Evolutionary conservation across 2,329 filamentous ascomycete species (phyloP), one percentile per base, ranked within the genome.

Genomic region (Beauveria bassiana): DNA sequence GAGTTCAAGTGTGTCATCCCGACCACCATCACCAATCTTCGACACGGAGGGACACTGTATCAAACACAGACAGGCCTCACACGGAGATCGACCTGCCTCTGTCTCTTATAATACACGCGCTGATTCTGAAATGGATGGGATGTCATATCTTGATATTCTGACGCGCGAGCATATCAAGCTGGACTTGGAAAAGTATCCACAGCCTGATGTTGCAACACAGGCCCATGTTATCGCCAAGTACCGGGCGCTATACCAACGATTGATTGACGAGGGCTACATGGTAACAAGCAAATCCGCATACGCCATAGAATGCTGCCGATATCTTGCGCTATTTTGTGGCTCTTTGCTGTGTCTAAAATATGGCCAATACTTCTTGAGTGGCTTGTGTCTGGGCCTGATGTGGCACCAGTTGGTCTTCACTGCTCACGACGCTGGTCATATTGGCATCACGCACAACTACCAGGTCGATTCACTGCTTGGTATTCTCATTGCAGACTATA

Each of bases 371-470:
- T 79, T 76, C 53, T 77, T 83, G 2, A 90, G 90, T 61, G 92
- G 85, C 1, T 72, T 90, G 54, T 91, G 87, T 67, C 79, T 98
- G 3, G 95, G 93, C 22, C 80, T 84, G 64, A 83, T 96, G 70
- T 98, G 95, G 93, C 95, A 98, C 71, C 95, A 98, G 72, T 82
- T 98, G 31, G 89, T 93, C 57, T 99, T 99, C 71, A 88, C 88
- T 1, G 95, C 91, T 64, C 95, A 99, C 74, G 95, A 99, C 78
- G 91, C 93, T 56, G 93, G 91, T 7, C 95, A 99, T 74, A 96
- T 97, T 89, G 95, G 91, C 66, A 96, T 99, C 68, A 99, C 95
- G 2, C 93, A 98, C 74, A 81, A 88, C 71, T 98, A 93, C 72
- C 86, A 89, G 55, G 75, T 86, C 43, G 95, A 99, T 73, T 89